Conservation (phyloP, 306 rosid genomes). For the Sechiopsis laciniata region DNA sequence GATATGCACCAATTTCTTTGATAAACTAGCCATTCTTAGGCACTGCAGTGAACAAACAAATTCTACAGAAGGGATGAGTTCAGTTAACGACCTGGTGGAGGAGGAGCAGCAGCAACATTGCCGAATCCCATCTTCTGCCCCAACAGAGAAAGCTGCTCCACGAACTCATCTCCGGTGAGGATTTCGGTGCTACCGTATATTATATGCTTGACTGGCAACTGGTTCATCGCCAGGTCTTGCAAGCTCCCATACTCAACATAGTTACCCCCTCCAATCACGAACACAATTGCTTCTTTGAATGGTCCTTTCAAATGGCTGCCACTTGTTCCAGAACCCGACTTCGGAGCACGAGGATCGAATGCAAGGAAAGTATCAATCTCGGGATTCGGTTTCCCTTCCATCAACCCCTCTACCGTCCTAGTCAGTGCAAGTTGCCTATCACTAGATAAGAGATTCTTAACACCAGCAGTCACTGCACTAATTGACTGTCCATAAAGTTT, state of each 20-base stretch:
- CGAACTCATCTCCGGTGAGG: slow-evolving; percentile 83
- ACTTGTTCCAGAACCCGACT: slow-evolving; percentile 69
- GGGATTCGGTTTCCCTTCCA: slow-evolving; percentile 89
- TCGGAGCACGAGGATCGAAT: slow-evolving; percentile 90
- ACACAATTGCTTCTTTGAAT: slow-evolving; percentile 87
- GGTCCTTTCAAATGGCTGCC: slow-evolving; percentile 82
- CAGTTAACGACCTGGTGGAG: slow-evolving; percentile 18
- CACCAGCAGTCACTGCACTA: slow-evolving; percentile 94
- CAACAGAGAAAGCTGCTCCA: slow-evolving; percentile 75
- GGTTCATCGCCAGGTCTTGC: slow-evolving; percentile 68
- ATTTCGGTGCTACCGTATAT: slow-evolving; percentile 87
- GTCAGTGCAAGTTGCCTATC: slow-evolving; percentile 92
- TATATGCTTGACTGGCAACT: slow-evolving; percentile 79
- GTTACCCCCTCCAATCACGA: slow-evolving; percentile 98
- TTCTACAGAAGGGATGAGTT: neutral
- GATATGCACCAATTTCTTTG: neutral
- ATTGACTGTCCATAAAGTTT: slow-evolving; percentile 90
- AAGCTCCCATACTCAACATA: slow-evolving; percentile 87
- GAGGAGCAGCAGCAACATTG: neutral
- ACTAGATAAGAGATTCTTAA: slow-evolving; percentile 76
- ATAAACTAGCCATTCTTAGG: neutral
- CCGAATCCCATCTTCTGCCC: slow-evolving; percentile 84
- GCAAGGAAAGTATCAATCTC: slow-evolving; percentile 71
- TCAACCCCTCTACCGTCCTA: slow-evolving; percentile 86
- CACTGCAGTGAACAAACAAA: neutral